Conservation (phyloP, 129 eudicot genomes). For the Escallonia rubra region DNA sequence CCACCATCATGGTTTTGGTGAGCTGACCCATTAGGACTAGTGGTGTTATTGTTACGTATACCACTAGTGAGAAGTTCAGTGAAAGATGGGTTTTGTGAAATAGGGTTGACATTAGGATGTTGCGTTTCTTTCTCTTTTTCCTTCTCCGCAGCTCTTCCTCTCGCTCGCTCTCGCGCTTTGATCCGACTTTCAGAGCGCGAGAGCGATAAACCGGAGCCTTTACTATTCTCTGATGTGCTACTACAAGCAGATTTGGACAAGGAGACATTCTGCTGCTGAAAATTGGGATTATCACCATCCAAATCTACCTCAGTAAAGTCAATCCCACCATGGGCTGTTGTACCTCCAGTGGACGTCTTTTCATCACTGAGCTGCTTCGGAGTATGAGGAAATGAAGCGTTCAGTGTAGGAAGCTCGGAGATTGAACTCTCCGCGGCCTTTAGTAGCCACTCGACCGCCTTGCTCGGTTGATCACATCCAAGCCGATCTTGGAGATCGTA, state of each 20-base stretch:
- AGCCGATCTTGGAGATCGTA: constrained; percentile 86
- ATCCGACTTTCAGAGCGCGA: constrained; percentile 67
- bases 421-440: constrained; percentile 79
- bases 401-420: constrained; percentile 61
- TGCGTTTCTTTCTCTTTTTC: constrained; percentile 54
- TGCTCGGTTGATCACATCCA: constrained; percentile 89
- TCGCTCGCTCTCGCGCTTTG: constrained; percentile 74
- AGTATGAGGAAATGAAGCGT: constrained; percentile 43
- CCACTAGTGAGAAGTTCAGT: constrained; percentile 75
- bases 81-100: constrained; percentile 59
- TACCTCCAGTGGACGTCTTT: constrained; percentile 26
- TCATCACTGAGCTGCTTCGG: constrained; percentile 48
- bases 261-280: constrained; percentile 17
- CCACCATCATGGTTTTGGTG: not conserved
- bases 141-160: constrained; percentile 62
- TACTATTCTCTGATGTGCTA: constrained; percentile 79
- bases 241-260: constrained; percentile 63
- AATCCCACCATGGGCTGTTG: constrained; percentile 14
- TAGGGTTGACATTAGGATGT: constrained; percentile 27
- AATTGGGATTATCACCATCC: constrained; percentile 29
- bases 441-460: constrained; percentile 91
- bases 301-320: constrained; percentile 34
- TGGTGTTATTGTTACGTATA: constrained; percentile 12
- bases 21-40: constrained; percentile 25
- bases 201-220: constrained; percentile 75